These are phyloP conservation scores for Neurospora tetrasperma DNA, from an alignment of 495 filamentous ascomycete species.

Conservation along the genomic window DNA sequence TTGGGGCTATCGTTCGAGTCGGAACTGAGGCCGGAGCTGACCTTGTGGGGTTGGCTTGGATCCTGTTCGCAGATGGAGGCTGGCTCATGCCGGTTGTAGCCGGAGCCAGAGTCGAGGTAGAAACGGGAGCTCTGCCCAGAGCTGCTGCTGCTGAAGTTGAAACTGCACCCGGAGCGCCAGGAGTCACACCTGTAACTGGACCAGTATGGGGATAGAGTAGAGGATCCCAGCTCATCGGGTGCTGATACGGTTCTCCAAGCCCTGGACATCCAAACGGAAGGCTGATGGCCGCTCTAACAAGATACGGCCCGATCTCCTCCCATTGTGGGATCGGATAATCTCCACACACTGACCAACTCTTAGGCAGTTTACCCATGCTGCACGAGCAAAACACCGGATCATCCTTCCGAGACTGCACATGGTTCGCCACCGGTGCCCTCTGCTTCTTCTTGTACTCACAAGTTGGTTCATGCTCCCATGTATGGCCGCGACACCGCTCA, in stretches of 20 bases:
- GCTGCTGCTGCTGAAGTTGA: neutral
- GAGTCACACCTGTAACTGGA: neutral
- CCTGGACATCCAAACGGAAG: neutral
- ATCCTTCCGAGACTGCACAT: neutral
- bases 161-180: neutral
- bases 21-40: neutral
- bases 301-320: neutral
- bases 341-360: neutral
- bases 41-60: neutral
- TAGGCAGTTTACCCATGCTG: neutral
- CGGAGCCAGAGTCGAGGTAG: neutral
- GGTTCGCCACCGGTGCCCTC: neutral
- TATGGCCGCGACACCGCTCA: neutral
- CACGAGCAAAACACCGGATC: neutral
- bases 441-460: neutral
- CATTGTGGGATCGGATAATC: neutral
- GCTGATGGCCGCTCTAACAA: neutral
- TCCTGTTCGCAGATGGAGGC: neutral
- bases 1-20: neutral
- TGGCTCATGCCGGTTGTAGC: neutral
- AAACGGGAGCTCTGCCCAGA: neutral
- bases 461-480: neutral
- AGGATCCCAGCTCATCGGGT: neutral
- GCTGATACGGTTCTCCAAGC: neutral
- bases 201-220: neutral